Evolutionary conservation across 345 rosid genomes (phyloP), one percentile per base, ranked within the genome.

Genomic region (Erodium maritimum): DNA sequence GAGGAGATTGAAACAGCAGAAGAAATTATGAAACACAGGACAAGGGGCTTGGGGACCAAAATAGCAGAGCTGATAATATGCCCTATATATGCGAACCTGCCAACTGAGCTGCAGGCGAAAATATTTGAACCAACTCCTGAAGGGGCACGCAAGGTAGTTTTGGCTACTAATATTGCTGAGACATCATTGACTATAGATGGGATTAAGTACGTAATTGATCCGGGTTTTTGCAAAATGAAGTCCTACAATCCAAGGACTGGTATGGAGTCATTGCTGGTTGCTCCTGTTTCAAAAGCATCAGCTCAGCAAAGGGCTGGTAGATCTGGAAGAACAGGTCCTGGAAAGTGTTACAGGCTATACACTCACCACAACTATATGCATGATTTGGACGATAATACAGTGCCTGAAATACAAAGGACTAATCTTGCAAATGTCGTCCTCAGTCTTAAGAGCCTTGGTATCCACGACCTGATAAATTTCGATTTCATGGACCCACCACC

Each of bases 401-500:
- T 29, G 9, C 37, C 37, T 5, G 37, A 29, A 29, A 83, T 93
- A 68, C 96, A 93, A 58, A 77, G 97, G 56, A 93, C 99, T 17
- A 89, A 93, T 69, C 88, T 93, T 63, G 96, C 99, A 48, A 87
- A 80, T 73, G 99, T 93, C 62, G 99, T 89, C 22, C 91, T 93
- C 57, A 65, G 82, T 60, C 80, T 93, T 63, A 93, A 93, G 84
- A 93, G 99, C 78, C 96, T 93, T 67, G 99, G 99, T 52, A 93
- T 93, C 68, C 91, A 87, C 58, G 99, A 93, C 75, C 69, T 93
- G 42, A 33, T 89, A 23, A 79, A 87, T 78, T 93, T 93, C 69
- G 99, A 93, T 70, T 93, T 93, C 57, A 93, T 93, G 95, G 99
- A 93, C 53, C 97, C 94, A 59, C 99, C 99, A 17, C 95, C 99